A percentile compares a stretch with the other conserved stretches of the same genome.
Conservation (phyloP, 2,329 filamentous ascomycete genomes). For the Curvularia spicifera region DNA sequence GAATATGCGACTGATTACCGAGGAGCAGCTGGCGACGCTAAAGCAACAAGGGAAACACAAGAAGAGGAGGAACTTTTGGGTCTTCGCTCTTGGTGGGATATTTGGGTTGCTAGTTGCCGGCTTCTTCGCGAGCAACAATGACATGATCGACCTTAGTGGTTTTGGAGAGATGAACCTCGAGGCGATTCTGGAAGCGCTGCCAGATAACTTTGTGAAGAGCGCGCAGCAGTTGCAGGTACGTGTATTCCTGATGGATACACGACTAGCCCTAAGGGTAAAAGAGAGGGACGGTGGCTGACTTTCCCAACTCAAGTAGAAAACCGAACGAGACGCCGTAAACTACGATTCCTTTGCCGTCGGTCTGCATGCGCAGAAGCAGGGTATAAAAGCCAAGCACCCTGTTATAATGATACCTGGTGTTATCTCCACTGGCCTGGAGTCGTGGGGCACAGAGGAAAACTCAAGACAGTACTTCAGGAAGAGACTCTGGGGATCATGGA, state of each 20-base stretch:
- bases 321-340: slow-evolving; percentile 84
- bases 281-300: slow-evolving; percentile 30
- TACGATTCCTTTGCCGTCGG: slow-evolving; percentile 96
- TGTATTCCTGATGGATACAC: not conserved
- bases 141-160: slow-evolving; percentile 84
- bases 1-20: slow-evolving; percentile 60
- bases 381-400: slow-evolving; percentile 80
- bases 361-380: slow-evolving; percentile 79
- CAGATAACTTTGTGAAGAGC: slow-evolving; percentile 83
- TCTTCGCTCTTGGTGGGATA: slow-evolving; percentile 87
- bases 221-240: slow-evolving; percentile 82
- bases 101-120: slow-evolving; percentile 88
- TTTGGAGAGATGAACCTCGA: slow-evolving; percentile 78
- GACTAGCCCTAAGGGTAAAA: not conserved
- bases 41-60: slow-evolving; percentile 50
- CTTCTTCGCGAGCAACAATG: slow-evolving; percentile 87
- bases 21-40: slow-evolving; percentile 58
- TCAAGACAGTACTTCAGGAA: slow-evolving; percentile 93
- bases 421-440: slow-evolving; percentile 95
- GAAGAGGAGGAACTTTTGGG: slow-evolving; percentile 78
- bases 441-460: slow-evolving; percentile 87
- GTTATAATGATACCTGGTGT: slow-evolving; percentile 98
- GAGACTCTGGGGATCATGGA: slow-evolving; percentile 96
- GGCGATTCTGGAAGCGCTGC: slow-evolving; percentile 83
- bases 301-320: slow-evolving; percentile 63